Evolutionary conservation across 2,329 filamentous ascomycete species (phyloP).

Genomic region (Ceratocystis diversiconidia): DNA sequence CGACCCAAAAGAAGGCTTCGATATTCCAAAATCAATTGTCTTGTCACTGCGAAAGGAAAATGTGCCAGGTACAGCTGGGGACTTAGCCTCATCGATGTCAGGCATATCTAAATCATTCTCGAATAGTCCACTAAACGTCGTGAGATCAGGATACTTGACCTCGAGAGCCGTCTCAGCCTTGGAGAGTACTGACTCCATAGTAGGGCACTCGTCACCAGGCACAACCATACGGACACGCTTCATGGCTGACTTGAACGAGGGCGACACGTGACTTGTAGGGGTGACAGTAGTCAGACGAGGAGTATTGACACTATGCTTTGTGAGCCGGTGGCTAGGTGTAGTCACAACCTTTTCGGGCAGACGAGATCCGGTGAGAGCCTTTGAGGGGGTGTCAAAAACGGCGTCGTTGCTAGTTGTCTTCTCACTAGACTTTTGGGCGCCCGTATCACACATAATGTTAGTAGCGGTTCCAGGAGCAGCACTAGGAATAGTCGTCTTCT

Average conservation of each 20-base stretch:
- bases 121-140: slow-evolving; percentile 27
- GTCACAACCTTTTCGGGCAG: slow-evolving; percentile 32
- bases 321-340: slow-evolving; percentile 51
- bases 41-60: slow-evolving; percentile 55
- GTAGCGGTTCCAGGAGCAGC: neutral
- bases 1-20: slow-evolving; percentile 40
- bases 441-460: no score
- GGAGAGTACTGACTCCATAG: slow-evolving; percentile 24
- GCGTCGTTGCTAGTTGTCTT: slow-evolving; percentile 35
- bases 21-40: slow-evolving; percentile 42
- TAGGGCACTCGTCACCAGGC: slow-evolving; percentile 25
- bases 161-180: slow-evolving; percentile 20
- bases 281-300: slow-evolving; percentile 39
- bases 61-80: slow-evolving; percentile 37
- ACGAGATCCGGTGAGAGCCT: slow-evolving; percentile 29
- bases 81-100: slow-evolving; percentile 20
- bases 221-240: slow-evolving; percentile 18
- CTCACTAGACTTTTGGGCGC: slow-evolving; percentile 20
- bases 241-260: slow-evolving; percentile 17
- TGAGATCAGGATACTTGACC: slow-evolving; percentile 41
- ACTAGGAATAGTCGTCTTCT: slow-evolving; percentile 27
- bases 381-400: slow-evolving; percentile 21
- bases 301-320: slow-evolving; percentile 70
- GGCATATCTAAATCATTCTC: slow-evolving; percentile 15
- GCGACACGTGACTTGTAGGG: slow-evolving; percentile 13